Conservation (phyloP, 805 yeast genomes). For the Metschnikowia similis region DNA sequence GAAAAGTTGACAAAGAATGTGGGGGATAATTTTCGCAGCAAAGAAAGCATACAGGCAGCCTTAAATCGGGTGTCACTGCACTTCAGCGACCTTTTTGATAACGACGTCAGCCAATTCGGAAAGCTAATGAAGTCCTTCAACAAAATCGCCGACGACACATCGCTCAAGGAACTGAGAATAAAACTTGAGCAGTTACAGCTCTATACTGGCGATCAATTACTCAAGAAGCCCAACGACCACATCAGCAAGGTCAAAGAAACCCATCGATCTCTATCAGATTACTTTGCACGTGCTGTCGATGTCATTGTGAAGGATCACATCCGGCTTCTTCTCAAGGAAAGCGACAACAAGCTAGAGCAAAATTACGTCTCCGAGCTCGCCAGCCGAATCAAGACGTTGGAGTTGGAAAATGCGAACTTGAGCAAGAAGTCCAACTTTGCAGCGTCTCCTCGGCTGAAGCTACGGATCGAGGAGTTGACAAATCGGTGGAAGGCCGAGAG, state of each 20-base stretch:
- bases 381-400: conserved; percentile 15
- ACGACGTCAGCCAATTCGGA: conserved; percentile 45
- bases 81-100: conserved; percentile 36
- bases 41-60: not conserved
- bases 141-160: conserved; percentile 53
- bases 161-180: conserved; percentile 54
- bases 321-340: conserved; percentile 33
- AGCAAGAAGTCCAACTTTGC: conserved; percentile 17
- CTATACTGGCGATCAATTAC: conserved; percentile 6
- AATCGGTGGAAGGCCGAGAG: conserved; percentile 67
- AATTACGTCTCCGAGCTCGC: conserved; percentile 20
- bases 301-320: conserved; percentile 57
- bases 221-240: conserved; percentile 1
- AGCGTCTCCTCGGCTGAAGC: conserved; percentile 34
- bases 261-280: conserved; percentile 47
- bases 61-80: conserved; percentile 36
- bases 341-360: conserved; percentile 15
- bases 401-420: conserved; percentile 26
- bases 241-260: conserved; percentile 20
- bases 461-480: conserved; percentile 59
- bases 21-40: conserved; percentile 10
- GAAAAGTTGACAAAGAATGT: conserved; percentile 31
- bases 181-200: conserved; percentile 43
- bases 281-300: conserved; percentile 57
- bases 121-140: conserved; percentile 49